Percentiles rank a stretch among this genome's conserved stretches.
Conservation (phyloP, 129 eudicot species). For the Flaveria sonorensis region DNA sequence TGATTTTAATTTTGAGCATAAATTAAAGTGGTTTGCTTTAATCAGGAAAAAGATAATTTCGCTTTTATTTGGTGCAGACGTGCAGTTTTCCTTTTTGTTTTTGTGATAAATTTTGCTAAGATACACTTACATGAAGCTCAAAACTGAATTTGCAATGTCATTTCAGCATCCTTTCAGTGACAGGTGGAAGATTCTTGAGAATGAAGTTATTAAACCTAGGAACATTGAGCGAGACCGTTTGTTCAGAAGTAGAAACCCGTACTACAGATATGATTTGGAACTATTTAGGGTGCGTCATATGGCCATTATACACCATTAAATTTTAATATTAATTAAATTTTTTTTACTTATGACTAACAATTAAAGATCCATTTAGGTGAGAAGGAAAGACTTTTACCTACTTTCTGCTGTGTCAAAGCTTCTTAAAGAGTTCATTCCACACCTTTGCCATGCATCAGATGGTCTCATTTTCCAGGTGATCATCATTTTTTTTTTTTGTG, state of each 20-base stretch:
- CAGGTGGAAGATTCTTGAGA: conserved; percentile 76
- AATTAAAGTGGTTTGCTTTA: not conserved
- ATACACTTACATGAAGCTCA: conserved; percentile 1
- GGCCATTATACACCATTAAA: not conserved
- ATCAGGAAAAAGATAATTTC: not conserved
- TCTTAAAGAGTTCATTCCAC: conserved; percentile 66
- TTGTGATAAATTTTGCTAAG: conserved; percentile 19
- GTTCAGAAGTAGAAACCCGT: conserved; percentile 45
- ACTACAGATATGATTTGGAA: conserved; percentile 70
- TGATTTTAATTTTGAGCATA: not conserved
- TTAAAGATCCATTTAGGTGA: conserved; percentile 42
- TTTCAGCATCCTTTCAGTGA: conserved; percentile 67
- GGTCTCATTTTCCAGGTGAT: conserved; percentile 76
- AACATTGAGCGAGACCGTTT: conserved; percentile 53
- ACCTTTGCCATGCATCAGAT: conserved; percentile 65
- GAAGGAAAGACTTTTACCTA: conserved; percentile 69
- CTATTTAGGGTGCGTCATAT: conserved; percentile 51
- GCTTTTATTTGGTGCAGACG: not conserved
- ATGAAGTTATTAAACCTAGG: conserved; percentile 71
- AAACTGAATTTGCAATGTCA: conserved; percentile 9
- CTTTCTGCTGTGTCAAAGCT: conserved; percentile 66
- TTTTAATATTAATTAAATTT: not conserved
- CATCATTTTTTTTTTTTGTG: conserved; percentile 1
- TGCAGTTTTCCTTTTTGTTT: conserved; percentile 7
- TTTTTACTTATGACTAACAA: not conserved